Evolutionary conservation across 306 rosid species (phyloP), one percentile per base, ranked within the genome.

Genomic region (Cucurbita moschata): DNA sequence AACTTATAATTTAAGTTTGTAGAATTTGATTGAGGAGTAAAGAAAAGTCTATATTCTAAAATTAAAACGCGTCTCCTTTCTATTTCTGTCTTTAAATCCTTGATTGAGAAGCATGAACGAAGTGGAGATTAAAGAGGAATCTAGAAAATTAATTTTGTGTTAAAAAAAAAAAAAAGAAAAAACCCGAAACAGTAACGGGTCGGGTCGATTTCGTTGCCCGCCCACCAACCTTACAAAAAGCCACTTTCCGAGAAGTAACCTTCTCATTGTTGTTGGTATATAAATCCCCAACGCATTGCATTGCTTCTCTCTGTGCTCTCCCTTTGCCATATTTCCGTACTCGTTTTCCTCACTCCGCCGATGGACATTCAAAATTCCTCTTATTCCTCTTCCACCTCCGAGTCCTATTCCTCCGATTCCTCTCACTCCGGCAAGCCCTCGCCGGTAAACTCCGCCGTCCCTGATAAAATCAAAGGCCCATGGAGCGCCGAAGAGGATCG

Each of bases 401-500:
- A 84, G 57, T 83, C 96, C 10, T 87, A 85, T 14, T 89, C 96
- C 6, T 86, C 95, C 0, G 95, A 86, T 15, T 87, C 94, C 16
- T 82, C 86, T 13, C 61, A 71, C 7, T 68, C 83, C 0, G 67
- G 75, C 10, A 79, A 79, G 21, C 71, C 19, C 1, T 42, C 46
- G 40, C 11, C 30, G 0, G 50, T 58, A 12, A 81, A 73, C 38
- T 59, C 59, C 4, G 58, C 65, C 77, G 82, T 52, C 5, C 75
- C 81, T 0, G 87, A 89, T 57, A 80, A 87, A 30, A 88, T 91
- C 81, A 95, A 91, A 77, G 99, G 97, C 37, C 99, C 99, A 0
- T 95, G 99, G 99, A 95, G 97, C 72, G 94, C 97, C 0, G 91
- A 95, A 78, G 97, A 95, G 81, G 99, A 95, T 80, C 84, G 85